These are phyloP conservation scores for Suillus hirtellus DNA, from an alignment of 768 basidiomycete genomes.

Conservation along the genomic window DNA sequence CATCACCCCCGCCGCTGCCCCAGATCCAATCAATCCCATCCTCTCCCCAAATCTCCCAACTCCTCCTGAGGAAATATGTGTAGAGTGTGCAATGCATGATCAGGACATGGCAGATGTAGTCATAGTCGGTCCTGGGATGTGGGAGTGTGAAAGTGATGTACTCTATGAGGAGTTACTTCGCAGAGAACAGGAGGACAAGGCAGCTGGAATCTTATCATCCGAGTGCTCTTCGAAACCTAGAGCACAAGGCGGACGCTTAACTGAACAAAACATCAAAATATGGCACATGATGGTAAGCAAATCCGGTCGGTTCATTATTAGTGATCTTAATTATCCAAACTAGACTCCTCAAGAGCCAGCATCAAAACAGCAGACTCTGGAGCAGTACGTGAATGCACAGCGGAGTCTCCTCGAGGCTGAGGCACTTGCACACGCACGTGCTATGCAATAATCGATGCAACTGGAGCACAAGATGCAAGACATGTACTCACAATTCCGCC, in stretches of 20 bases:
- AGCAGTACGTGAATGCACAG: constrained; percentile 81
- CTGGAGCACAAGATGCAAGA: constrained; percentile 79
- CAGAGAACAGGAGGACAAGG: constrained; percentile 71
- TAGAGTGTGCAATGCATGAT: constrained; percentile 98
- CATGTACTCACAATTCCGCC: constrained; percentile 74
- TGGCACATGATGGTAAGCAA: constrained; percentile 74
- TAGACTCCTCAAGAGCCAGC: constrained; percentile 92
- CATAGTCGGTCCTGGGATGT: constrained; percentile 81
- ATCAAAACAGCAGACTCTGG: constrained; percentile 80
- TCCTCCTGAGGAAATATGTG: constrained; percentile 80
- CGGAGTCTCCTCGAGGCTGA: constrained; percentile 81
- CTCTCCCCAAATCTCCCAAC: constrained; percentile 54
- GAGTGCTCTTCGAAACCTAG: constrained; percentile 61
- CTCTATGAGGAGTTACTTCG: constrained; percentile 74
- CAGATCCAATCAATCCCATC: constrained; percentile 60
- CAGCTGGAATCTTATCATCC: constrained; percentile 44
- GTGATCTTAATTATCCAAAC: constrained; percentile 17
- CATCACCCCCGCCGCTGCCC: constrained; percentile 56
- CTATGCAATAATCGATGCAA: constrained; percentile 74
- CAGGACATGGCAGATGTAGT: constrained; percentile 97
- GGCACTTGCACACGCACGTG: constrained; percentile 71
- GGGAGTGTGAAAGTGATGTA: constrained; percentile 90
- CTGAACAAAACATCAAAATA: constrained; percentile 77
- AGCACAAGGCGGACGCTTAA: constrained; percentile 65
- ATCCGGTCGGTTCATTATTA: constrained; percentile 8